These are phyloP conservation scores for Chalaropsis thielavioides DNA, from an alignment of 2,329 filamentous ascomycete species.

Conservation along the genomic window DNA sequence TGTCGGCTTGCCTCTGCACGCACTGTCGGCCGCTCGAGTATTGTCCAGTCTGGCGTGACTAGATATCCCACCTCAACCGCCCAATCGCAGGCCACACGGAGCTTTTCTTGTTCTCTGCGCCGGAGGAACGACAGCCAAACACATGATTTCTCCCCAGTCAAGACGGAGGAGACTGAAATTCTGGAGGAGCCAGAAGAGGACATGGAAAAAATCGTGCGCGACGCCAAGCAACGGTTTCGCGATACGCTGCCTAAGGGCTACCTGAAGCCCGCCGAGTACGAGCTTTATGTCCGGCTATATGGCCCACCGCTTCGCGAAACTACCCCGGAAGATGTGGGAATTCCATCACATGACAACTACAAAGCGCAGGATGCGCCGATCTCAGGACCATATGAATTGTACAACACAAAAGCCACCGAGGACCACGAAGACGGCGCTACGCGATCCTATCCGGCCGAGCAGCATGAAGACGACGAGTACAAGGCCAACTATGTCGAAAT, in stretches of 20 bases:
- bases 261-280: slow-evolving; percentile 54
- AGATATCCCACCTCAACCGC: background rate
- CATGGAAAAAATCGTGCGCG: slow-evolving; percentile 50
- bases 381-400: slow-evolving; percentile 1
- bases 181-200: slow-evolving; percentile 21
- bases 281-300: slow-evolving; percentile 66
- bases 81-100: background rate
- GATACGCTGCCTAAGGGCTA: slow-evolving; percentile 60
- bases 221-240: slow-evolving; percentile 60
- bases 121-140: background rate
- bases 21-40: background rate
- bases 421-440: slow-evolving; percentile 8
- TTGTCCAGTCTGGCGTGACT: background rate
- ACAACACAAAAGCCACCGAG: slow-evolving; percentile 10
- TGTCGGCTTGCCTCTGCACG: background rate
- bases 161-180: background rate
- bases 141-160: background rate
- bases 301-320: slow-evolving; percentile 56
- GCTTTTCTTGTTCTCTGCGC: background rate
- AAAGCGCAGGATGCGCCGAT: slow-evolving; percentile 17
- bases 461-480: slow-evolving; percentile 4
- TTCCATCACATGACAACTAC: slow-evolving; percentile 25
- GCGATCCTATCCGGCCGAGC: slow-evolving; percentile 10
- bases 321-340: slow-evolving; percentile 43
- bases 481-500: slow-evolving; percentile 29